A percentile compares a stretch with the other conserved stretches of the same genome.
Conservation (phyloP, 257 asterid species). For the Scutellaria galericulata region DNA sequence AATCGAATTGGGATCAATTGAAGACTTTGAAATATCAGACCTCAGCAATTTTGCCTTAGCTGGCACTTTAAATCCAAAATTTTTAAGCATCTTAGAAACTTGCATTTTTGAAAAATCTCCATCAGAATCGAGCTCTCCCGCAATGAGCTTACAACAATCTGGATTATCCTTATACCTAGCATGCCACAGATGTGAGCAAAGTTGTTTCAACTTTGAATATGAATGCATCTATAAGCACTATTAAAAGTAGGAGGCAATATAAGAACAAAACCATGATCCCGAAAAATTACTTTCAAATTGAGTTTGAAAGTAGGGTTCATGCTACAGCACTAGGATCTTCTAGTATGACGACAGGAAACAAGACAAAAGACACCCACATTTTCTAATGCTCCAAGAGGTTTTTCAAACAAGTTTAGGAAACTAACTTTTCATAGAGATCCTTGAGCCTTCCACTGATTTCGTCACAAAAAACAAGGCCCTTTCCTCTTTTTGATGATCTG, state of each 20-base stretch:
- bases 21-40: slow-evolving; percentile 40
- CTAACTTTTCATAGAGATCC: slow-evolving; percentile 79
- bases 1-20: slow-evolving; percentile 37
- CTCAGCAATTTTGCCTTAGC: slow-evolving; percentile 50
- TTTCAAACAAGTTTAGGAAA: slow-evolving; percentile 17
- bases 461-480: slow-evolving; percentile 42
- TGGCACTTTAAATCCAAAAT: slow-evolving; percentile 59
- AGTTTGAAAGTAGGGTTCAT: slow-evolving; percentile 20
- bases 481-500: slow-evolving; percentile 47
- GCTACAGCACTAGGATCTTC: slow-evolving; percentile 13
- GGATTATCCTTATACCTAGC: slow-evolving; percentile 64
- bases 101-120: slow-evolving; percentile 57
- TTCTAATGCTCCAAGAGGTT: slow-evolving; percentile 7
- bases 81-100: slow-evolving; percentile 57
- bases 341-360: slow-evolving; percentile 12
- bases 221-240: slow-evolving; percentile 29
- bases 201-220: slow-evolving; percentile 24
- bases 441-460: slow-evolving; percentile 57
- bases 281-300: neutral
- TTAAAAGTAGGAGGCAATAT: slow-evolving; percentile 17
- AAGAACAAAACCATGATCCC: neutral
- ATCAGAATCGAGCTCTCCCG: slow-evolving; percentile 64
- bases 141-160: slow-evolving; percentile 64
- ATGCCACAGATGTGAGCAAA: slow-evolving; percentile 14
- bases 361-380: slow-evolving; percentile 17